Evolutionary conservation across 2,329 filamentous ascomycete genomes (phyloP), one percentile per base, ranked within the genome.

Genomic region (Chaetomiaceae sp.): DNA sequence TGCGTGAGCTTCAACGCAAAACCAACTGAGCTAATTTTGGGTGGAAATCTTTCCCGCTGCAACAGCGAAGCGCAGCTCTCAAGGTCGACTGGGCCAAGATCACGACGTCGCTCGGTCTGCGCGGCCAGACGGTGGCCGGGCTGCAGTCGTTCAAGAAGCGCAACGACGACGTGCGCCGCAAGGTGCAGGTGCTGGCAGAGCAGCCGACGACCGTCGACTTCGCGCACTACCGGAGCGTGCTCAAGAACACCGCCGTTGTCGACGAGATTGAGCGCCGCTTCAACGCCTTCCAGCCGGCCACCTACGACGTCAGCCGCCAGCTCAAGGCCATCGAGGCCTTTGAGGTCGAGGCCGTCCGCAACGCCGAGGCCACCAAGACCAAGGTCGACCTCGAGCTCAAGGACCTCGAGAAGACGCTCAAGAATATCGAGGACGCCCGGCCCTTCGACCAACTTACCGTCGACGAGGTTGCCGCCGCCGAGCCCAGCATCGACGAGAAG

Each of bases 71-170:
- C 81, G 90, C 91, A 78, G 90, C 91, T 73, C 82, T 94, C 74
- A 98, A 97, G 83, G 82, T 98, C 79, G 93, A 98, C 84, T 98
- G 93, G 93, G 82, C 82, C 75, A 93, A 94, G 76, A 82, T 98
- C 66, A 85, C 85, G 73, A 82, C 80, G 73, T 94, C 91, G 66
- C 89, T 98, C 64, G 91, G 91, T 70, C 88, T 98, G 70, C 88
- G 88, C 71, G 93, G 93, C 69, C 87, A 89, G 76, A 98, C 93
- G 60, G 90, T 88, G 60, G 74, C 84, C 63, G 86, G 91, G 53
- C 88, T 98, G 53, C 85, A 91, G 69, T 81, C 88, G 58, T 98
- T 98, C 85, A 98, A 98, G 83, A 93, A 95, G 83, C 90, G 93
- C 75, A 96, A 97, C 79, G 93, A 98, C 68, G 90, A 96, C 69